These are phyloP conservation scores for Talaromyces sp. DNA, from an alignment of 2,329 filamentous ascomycete species.

Conservation along the genomic window DNA sequence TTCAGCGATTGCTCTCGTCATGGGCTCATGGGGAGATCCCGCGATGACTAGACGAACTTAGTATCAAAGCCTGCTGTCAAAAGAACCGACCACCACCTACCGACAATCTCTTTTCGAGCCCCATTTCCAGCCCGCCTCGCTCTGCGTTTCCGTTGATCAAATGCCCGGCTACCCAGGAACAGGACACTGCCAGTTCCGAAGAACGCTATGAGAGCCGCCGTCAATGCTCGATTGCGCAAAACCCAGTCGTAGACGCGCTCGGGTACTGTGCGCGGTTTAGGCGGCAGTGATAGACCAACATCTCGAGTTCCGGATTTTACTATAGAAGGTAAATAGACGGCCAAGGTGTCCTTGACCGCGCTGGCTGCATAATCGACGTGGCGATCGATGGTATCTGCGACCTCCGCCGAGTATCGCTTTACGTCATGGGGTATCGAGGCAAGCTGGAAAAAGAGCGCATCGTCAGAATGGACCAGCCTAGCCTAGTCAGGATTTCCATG, in stretches of 20 bases:
- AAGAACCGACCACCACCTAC: constrained; percentile 29
- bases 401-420: constrained; percentile 62
- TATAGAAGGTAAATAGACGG: constrained; percentile 62
- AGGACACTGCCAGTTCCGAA: constrained; percentile 59
- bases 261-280: constrained; percentile 38
- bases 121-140: constrained; percentile 77
- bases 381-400: constrained; percentile 74
- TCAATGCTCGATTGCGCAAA: constrained; percentile 64
- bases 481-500: background rate
- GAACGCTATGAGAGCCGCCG: constrained; percentile 65
- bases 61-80: background rate
- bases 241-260: constrained; percentile 67
- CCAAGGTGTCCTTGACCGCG: constrained; percentile 63
- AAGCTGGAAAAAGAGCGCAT: constrained; percentile 36
- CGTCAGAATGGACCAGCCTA: constrained; percentile 5
- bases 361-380: constrained; percentile 73
- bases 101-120: constrained; percentile 75
- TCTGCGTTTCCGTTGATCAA: constrained; percentile 59
- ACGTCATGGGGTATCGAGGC: constrained; percentile 60
- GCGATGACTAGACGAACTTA: constrained; percentile 60
- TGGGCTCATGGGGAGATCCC: constrained; percentile 76
- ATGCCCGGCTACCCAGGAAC: constrained; percentile 57
- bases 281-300: constrained; percentile 18
- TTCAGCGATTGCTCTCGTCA: constrained; percentile 74
- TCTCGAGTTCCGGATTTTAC: constrained; percentile 50